phyloP scores from a whole-genome alignment of 306 rosid species.

The Castanopsis chinensis region DNA sequence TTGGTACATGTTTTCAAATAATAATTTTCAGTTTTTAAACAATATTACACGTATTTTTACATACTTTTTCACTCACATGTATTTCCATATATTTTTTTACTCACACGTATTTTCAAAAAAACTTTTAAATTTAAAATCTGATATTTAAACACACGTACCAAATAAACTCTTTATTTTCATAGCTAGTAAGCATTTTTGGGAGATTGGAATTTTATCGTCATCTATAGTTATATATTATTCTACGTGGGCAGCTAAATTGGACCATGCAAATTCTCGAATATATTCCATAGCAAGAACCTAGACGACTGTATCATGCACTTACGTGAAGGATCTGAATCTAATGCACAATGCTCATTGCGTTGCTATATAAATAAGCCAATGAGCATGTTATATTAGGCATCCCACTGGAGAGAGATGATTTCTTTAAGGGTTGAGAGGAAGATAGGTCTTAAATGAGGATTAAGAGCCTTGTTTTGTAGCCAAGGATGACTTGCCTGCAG shows the following conservation, averaged over 20 bases:
- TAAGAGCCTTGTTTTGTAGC: constrained; percentile 57
- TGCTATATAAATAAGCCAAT: constrained; percentile 31
- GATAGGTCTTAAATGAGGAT: constrained; percentile 50
- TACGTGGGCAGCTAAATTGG: constrained; percentile 32
- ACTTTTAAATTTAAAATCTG: no score
- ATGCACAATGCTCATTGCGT: constrained; percentile 3
- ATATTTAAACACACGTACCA: no score
- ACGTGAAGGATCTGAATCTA: not conserved
- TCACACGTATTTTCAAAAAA: no score
- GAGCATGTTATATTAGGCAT: not conserved
- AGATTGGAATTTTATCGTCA: not conserved
- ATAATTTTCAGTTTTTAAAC: no score
- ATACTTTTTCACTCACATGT: no score
- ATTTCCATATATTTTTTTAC: no score
- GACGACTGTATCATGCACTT: constrained; percentile 14
- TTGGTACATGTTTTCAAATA: no score
- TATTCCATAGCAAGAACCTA: constrained; percentile 28
- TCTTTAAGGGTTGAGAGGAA: constrained; percentile 15
- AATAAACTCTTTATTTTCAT: no score
- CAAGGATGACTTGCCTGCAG: constrained; percentile 68
- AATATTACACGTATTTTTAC: no score
- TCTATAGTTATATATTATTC: constrained; percentile 11
- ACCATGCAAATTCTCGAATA: constrained; percentile 39
- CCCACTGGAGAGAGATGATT: not conserved
- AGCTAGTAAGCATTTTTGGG: constrained; percentile 16